These are phyloP conservation scores for Alternaria ethzedia DNA, from an alignment of 2,329 filamentous ascomycete genomes.

Conservation along the genomic window DNA sequence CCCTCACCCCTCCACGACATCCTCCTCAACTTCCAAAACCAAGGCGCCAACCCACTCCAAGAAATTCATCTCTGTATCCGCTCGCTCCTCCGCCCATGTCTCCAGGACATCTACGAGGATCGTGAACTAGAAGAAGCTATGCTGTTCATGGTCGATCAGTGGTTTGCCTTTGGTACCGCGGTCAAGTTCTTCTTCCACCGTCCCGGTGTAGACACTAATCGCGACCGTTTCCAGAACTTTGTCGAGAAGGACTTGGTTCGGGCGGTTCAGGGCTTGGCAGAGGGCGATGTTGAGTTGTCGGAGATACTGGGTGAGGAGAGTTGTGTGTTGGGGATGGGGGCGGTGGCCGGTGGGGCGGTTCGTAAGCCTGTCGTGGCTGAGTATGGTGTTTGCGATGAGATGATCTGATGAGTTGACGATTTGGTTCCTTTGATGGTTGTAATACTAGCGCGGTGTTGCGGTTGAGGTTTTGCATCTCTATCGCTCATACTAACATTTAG, in stretches of 20 bases:
- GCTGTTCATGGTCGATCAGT: not conserved
- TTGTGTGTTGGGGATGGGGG: not conserved
- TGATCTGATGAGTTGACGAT: not conserved
- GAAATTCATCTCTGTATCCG: conserved; percentile 10
- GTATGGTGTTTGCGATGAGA: not conserved
- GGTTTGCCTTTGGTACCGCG: not conserved
- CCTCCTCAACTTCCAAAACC: not conserved
- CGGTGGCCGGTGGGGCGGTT: not conserved
- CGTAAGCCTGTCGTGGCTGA: not conserved
- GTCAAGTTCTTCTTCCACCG: conserved; percentile 12
- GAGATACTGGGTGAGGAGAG: conserved; percentile 12
- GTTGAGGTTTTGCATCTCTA: not conserved
- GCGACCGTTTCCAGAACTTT: not conserved
- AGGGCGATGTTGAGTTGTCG: not conserved
- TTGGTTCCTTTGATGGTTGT: not conserved
- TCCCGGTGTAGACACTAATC: not conserved
- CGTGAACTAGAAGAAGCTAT: not conserved
- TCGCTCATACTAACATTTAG: not conserved
- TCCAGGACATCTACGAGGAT: conserved; percentile 4
- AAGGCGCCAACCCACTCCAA: not conserved
- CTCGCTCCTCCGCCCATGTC: not conserved
- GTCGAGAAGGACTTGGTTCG: conserved; percentile 1
- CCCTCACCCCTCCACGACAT: not conserved
- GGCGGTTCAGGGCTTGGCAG: not conserved
- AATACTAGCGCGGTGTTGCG: not conserved